phyloP scores from a whole-genome alignment of 2,329 filamentous ascomycete species.

The Pseudohalonectria lignicola region DNA sequence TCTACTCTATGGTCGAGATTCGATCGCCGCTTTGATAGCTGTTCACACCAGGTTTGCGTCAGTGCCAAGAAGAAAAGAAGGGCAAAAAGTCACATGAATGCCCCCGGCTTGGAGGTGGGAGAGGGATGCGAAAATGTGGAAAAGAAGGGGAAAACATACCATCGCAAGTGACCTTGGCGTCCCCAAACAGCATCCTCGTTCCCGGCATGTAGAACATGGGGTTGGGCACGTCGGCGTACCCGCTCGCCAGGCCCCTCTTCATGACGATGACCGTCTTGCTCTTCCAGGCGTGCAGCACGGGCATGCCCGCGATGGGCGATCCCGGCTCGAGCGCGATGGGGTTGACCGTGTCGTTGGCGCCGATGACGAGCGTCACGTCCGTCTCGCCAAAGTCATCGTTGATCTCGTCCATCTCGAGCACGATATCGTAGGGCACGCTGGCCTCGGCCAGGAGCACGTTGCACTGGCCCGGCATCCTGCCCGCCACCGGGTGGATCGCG shows the following conservation, averaged over 20 bases:
- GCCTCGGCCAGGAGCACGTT: constrained; percentile 86
- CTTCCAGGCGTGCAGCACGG: constrained; percentile 87
- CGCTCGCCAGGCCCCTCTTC: constrained; percentile 83
- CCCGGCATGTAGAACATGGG: constrained; percentile 49
- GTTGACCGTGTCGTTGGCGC: constrained; percentile 88
- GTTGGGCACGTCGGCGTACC: constrained; percentile 53
- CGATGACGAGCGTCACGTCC: constrained; percentile 79
- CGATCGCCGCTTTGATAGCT: too few relatives aligned
- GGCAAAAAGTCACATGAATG: too few relatives aligned
- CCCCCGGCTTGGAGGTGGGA: too few relatives aligned
- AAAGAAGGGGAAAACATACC: constrained; percentile 34
- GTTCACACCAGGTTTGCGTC: too few relatives aligned
- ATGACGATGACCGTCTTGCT: constrained; percentile 87
- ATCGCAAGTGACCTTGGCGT: constrained; percentile 76
- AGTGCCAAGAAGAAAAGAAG: too few relatives aligned
- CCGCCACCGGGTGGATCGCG: constrained; percentile 82
- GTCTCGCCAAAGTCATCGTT: constrained; percentile 85
- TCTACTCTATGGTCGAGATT: too few relatives aligned
- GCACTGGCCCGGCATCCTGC: constrained; percentile 87
- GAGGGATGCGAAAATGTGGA: too few relatives aligned
- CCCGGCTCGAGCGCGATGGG: constrained; percentile 78
- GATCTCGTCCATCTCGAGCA: constrained; percentile 93
- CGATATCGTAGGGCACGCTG: constrained; percentile 81
- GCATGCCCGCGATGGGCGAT: constrained; percentile 83
- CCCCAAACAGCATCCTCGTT: constrained; percentile 85